These are phyloP conservation scores for Powellomyces hirtus DNA, from an alignment of 192 early-diverging fungal genomes.

Conservation along the genomic window DNA sequence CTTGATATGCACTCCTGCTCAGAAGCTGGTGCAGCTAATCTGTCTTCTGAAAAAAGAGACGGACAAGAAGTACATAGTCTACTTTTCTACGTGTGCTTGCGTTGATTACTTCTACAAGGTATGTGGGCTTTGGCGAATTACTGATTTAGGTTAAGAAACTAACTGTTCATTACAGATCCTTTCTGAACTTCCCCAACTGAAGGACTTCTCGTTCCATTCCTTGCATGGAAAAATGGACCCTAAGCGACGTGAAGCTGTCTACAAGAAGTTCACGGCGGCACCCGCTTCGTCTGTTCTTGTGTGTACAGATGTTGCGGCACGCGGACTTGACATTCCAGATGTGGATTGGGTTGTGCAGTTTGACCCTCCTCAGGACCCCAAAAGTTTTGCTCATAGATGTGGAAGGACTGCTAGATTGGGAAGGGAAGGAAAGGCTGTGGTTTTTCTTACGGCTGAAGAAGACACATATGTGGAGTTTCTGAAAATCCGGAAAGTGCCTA, in stretches of 20 bases:
- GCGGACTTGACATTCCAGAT: conserved; percentile 94
- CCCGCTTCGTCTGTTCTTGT: conserved; percentile 75
- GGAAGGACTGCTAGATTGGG: conserved; percentile 92
- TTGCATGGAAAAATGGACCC: conserved; percentile 94
- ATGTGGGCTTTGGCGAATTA: conserved; percentile 26
- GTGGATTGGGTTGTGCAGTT: conserved; percentile 93
- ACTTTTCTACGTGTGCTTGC: conserved; percentile 92
- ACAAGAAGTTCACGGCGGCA: conserved; percentile 66
- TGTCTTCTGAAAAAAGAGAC: conserved; percentile 36
- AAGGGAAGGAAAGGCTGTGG: conserved; percentile 76
- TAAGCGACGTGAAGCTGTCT: conserved; percentile 80
- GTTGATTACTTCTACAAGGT: conserved; percentile 93
- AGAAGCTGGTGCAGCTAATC: conserved; percentile 76
- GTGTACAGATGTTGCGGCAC: conserved; percentile 93
- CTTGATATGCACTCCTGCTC: conserved; percentile 71
- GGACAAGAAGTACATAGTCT: conserved; percentile 86
- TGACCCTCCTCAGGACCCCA: conserved; percentile 95
- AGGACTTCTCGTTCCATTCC: conserved; percentile 60
- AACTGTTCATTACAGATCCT: conserved; percentile 22
- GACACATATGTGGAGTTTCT: conserved; percentile 79
- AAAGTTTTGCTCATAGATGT: conserved; percentile 92
- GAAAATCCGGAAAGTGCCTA: conserved; percentile 84
- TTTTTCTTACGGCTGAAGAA: conserved; percentile 78
- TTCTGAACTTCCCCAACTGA: conserved; percentile 35
- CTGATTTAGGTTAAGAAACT: no score